A percentile compares a stretch with the other conserved stretches of the same genome.
Evolutionary conservation across 225 moss, liverwort and hornwort genomes (phyloP).

Genomic region (Polytrichum formosum): DNA sequence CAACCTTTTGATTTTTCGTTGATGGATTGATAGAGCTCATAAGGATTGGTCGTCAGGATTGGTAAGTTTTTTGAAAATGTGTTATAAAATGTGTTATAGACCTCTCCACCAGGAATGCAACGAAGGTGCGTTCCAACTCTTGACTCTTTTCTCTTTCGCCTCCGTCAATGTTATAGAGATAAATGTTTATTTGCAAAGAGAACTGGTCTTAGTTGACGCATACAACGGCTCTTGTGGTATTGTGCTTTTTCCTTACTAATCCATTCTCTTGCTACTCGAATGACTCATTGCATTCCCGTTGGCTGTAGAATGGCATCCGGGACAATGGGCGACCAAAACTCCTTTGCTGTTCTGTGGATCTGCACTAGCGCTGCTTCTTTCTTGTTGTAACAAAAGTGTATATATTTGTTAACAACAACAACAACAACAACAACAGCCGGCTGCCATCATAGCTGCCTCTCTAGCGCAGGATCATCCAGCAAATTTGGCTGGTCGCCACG

Average conservation of each 20-base stretch:
- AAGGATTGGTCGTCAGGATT: too few species aligned
- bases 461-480: slow-evolving; percentile 48
- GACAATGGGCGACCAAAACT: neutral
- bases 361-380: neutral
- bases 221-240: too few species aligned
- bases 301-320: neutral
- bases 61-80: too few species aligned
- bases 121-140: slow-evolving; percentile 19
- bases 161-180: too few species aligned
- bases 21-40: too few species aligned
- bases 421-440: slow-evolving; percentile 8
- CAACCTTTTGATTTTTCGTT: too few species aligned
- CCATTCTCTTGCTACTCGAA: neutral
- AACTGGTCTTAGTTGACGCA: too few species aligned
- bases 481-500: slow-evolving; percentile 3
- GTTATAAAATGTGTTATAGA: neutral
- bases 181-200: too few species aligned
- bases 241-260: neutral
- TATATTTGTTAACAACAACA: slow-evolving; percentile 23
- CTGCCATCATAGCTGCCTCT: neutral
- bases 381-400: neutral
- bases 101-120: slow-evolving; percentile 19
- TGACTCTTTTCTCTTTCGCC: too few species aligned
- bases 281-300: neutral
- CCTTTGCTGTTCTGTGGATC: neutral